These are phyloP conservation scores for Tulasnella sp. DNA, from an alignment of 768 basidiomycete species.

Conservation along the genomic window DNA sequence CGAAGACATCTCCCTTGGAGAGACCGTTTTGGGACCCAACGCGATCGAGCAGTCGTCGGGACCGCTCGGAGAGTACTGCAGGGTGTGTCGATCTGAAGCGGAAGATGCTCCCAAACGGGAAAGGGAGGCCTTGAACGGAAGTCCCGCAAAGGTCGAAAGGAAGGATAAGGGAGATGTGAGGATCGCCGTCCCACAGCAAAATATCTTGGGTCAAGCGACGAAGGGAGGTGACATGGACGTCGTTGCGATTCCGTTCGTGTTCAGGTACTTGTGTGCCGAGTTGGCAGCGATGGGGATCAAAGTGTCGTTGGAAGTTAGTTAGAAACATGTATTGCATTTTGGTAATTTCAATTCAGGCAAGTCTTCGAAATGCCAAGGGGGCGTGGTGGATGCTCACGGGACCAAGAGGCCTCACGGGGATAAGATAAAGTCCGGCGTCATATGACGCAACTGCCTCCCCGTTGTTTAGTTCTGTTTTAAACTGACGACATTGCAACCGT, in stretches of 20 bases:
- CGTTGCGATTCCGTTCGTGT: slow-evolving; percentile 91
- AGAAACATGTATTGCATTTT: background rate
- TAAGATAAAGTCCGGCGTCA: background rate
- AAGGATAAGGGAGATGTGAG: slow-evolving; percentile 33
- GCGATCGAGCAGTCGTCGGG: slow-evolving; percentile 44
- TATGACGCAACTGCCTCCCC: background rate
- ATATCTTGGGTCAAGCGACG: slow-evolving; percentile 44
- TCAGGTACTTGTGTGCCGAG: slow-evolving; percentile 89
- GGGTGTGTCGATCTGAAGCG: slow-evolving; percentile 71
- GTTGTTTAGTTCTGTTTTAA: background rate
- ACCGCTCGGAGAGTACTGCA: slow-evolving; percentile 86
- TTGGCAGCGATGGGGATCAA: slow-evolving; percentile 98
- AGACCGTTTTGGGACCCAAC: slow-evolving; percentile 41
- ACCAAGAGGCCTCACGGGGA: background rate
- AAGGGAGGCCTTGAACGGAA: slow-evolving; percentile 47
- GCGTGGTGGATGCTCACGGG: background rate
- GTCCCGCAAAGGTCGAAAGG: slow-evolving; percentile 23
- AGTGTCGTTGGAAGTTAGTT: slow-evolving; percentile 50
- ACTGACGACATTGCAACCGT: background rate
- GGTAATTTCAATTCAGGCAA: background rate
- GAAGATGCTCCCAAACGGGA: slow-evolving; percentile 53
- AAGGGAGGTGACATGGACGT: slow-evolving; percentile 86
- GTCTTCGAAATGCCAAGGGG: background rate
- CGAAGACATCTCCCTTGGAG: slow-evolving; percentile 72
- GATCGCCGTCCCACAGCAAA: slow-evolving; percentile 54